phyloP scores from a whole-genome alignment of 139 green algal genomes.

The Chlorella sp. region DNA sequence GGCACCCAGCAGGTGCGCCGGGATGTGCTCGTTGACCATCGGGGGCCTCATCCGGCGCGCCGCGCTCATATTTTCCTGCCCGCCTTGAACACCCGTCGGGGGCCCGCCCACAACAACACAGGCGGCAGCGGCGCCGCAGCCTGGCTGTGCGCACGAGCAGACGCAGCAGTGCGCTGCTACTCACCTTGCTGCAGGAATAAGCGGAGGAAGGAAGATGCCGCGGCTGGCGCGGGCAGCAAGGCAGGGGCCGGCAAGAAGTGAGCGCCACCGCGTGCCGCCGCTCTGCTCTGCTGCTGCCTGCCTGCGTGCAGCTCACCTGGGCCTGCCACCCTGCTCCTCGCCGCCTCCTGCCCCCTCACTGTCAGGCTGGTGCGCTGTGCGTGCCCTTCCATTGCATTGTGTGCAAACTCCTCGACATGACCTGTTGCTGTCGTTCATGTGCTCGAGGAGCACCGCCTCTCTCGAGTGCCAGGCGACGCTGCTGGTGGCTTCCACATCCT shows the following conservation, averaged over 20 bases:
- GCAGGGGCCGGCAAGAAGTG: constrained; percentile 12
- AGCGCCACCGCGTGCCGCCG: neutral
- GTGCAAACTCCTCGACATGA: too few species aligned
- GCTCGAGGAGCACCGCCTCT: too few species aligned
- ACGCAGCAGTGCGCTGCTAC: too few species aligned
- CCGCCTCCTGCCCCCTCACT: too few species aligned
- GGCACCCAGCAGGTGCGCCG: neutral
- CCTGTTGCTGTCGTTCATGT: too few species aligned
- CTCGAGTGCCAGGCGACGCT: too few species aligned
- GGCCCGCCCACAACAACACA: neutral
- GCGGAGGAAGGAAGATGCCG: neutral
- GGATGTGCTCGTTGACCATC: neutral
- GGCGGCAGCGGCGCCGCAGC: too few species aligned
- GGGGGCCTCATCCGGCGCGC: neutral
- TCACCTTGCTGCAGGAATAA: constrained; percentile 8
- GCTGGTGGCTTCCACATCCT: too few species aligned
- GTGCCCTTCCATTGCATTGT: too few species aligned
- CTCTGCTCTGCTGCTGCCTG: neutral
- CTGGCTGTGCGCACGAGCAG: too few species aligned
- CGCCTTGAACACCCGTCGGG: neutral
- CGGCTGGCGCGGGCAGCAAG: neutral
- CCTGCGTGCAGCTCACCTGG: neutral
- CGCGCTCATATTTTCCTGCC: neutral
- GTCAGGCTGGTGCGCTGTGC: too few species aligned
- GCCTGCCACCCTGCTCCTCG: too few species aligned